A percentile compares a stretch with the other conserved stretches of the same genome.
Conservation (phyloP, 2,329 filamentous ascomycete species). For the Akanthomyces dipterigenus region DNA sequence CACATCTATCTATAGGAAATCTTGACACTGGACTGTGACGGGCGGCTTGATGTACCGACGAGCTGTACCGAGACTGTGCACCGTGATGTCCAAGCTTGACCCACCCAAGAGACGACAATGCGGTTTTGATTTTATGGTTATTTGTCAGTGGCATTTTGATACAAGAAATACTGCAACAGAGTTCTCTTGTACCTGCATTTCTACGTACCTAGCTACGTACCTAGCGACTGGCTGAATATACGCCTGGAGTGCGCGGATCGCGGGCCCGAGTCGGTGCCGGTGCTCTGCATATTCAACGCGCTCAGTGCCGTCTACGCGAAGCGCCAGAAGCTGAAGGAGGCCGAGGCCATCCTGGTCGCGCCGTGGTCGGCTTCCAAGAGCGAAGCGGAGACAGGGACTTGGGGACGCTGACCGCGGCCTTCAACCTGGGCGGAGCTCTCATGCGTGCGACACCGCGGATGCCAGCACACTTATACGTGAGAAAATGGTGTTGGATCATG, state of each 20-base stretch:
- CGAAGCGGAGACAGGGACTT: too few species aligned
- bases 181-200: too few species aligned
- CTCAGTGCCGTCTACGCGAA: neutral
- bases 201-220: neutral
- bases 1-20: neutral
- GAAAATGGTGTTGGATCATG: too few species aligned
- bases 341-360: neutral
- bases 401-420: too few species aligned
- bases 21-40: neutral
- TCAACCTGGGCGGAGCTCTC: too few species aligned
- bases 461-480: too few species aligned
- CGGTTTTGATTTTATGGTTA: neutral
- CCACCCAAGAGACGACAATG: neutral
- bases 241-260: too few species aligned
- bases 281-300: neutral
- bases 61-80: neutral
- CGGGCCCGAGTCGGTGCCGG: neutral
- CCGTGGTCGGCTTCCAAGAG: too few species aligned
- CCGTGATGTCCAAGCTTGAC: slow-evolving; percentile 11
- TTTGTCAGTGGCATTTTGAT: neutral
- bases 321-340: neutral
- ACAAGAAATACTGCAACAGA: neutral
- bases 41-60: neutral
- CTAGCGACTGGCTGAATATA: neutral
- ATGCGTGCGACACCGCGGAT: too few species aligned